These are phyloP conservation scores for Paramecium bursaria DNA, from an alignment of 73 alveolate species.

Conservation along the genomic window DNA sequence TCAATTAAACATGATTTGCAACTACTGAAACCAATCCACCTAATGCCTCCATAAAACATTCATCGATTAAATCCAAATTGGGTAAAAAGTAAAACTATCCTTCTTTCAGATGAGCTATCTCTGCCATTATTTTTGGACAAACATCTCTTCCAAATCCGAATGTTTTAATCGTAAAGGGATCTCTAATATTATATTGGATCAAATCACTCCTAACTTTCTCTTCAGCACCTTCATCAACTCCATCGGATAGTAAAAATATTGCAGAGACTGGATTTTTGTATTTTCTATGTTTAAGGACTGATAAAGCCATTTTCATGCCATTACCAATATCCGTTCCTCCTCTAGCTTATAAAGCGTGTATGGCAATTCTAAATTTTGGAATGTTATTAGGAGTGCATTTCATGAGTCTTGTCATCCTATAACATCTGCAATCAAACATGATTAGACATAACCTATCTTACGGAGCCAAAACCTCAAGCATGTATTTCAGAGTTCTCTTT, in stretches of 20 bases:
- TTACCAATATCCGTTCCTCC: slow-evolving; percentile 63
- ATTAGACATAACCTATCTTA: slow-evolving; percentile 54
- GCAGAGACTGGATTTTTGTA: slow-evolving; percentile 56
- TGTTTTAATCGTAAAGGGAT: slow-evolving; percentile 54
- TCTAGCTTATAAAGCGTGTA: slow-evolving; percentile 25
- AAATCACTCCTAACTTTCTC: slow-evolving; percentile 38
- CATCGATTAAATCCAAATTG: slow-evolving; percentile 19
- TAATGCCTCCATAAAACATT: slow-evolving; percentile 55
- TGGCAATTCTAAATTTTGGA: slow-evolving; percentile 11
- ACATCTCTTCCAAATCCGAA: slow-evolving; percentile 65
- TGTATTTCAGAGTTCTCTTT: slow-evolving; percentile 9
- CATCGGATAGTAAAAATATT: slow-evolving; percentile 64
- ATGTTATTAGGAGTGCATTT: slow-evolving; percentile 24
- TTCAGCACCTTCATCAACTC: slow-evolving; percentile 55
- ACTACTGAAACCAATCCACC: slow-evolving; percentile 60
- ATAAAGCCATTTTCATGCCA: slow-evolving; percentile 63
- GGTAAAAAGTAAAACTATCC: slow-evolving; percentile 55
- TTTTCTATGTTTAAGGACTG: slow-evolving; percentile 45
- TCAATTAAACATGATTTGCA: slow-evolving; percentile 39
- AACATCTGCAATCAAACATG: slow-evolving; percentile 33
- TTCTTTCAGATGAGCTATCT: slow-evolving; percentile 50
- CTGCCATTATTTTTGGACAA: slow-evolving; percentile 45
- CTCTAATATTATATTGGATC: slow-evolving; percentile 31
- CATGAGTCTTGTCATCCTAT: slow-evolving; percentile 26
- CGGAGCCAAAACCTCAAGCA: slow-evolving; percentile 17